phyloP scores from a whole-genome alignment of 768 basidiomycete genomes.

The Pisolithus tinctorius region DNA sequence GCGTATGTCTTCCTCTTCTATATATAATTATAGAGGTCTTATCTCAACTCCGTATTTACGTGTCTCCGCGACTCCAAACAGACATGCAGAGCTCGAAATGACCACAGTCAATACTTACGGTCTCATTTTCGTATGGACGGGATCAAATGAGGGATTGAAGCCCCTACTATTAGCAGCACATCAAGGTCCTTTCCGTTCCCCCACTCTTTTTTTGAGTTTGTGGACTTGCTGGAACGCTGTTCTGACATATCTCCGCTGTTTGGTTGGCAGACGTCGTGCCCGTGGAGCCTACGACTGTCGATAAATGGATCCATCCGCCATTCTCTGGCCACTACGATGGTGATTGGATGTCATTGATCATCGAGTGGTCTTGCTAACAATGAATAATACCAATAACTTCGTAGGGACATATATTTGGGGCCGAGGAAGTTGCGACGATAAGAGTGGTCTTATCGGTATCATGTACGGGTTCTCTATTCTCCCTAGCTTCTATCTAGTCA shows the following conservation, averaged over 20 bases:
- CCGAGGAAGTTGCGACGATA: conserved; percentile 47
- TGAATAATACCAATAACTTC: background rate
- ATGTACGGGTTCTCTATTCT: conserved; percentile 32
- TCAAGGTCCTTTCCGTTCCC: conserved; percentile 34
- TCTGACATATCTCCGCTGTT: background rate
- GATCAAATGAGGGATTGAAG: conserved; percentile 41
- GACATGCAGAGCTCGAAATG: conserved; percentile 43
- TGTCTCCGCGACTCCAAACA: conserved; percentile 13
- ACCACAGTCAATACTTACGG: conserved; percentile 59
- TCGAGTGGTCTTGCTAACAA: background rate
- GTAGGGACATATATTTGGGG: conserved; percentile 41
- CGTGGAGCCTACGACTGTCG: conserved; percentile 47
- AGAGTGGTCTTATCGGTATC: conserved; percentile 62
- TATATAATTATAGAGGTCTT: background rate
- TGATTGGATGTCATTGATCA: conserved; percentile 5
- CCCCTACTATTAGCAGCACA: conserved; percentile 52
- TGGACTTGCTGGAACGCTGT: too few relatives aligned
- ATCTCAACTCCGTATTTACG: background rate
- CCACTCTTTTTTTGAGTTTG: background rate
- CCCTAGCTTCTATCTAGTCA: background rate
- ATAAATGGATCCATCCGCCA: conserved; percentile 54
- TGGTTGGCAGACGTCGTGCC: conserved; percentile 55
- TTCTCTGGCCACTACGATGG: conserved; percentile 61
- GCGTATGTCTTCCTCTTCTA: conserved; percentile 31
- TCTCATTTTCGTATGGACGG: conserved; percentile 53